Base-by-base conservation (phyloP, 1,284 basidiomycete species). In the Cutaneotrichosporon cavernicola region DNA sequence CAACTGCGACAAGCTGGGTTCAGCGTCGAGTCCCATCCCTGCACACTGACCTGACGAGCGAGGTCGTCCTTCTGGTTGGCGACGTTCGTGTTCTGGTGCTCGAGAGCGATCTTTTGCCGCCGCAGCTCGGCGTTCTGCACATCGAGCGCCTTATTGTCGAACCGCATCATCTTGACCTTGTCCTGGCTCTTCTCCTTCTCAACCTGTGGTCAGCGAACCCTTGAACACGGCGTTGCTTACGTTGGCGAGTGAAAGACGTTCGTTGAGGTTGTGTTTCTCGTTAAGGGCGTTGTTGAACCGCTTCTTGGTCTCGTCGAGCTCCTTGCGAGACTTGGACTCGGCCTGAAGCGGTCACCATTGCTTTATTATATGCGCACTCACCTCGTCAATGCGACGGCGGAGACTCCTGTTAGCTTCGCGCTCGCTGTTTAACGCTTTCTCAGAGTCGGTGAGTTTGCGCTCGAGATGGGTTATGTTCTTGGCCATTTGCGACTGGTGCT, bases 391-490 rank as follows among this genome's bases (percentile, higher is more conserved):
- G 5, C 34, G 47, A 6, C 31, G 53, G 16, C 49, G 22, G 6
- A 59, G 31, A 18, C 36, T 26, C 16, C 11, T 31, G 21, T 5
- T 50, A 13, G 47, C 47, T 21, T 49, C 32, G 14, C 31, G 52
- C 31, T 31, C 52, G 5, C 21, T 9, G 16, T 8, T 11, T 16
- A 36, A n/a, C 16, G 7, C 18, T 7, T 32, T 34, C 13, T 32
- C 31, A 1, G 69, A 22, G 1, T 38, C 46, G 18, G 34, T 51
- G 0, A 68, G 30, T 50, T 61, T 60, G 16, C 31, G 21, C 10
- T 68, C 66, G 13, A 60, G 18, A 2, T 61, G 65, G n/a, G 69
- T 38, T 31, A 64, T 62, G 46, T 65, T 60, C 56, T 63, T 72
- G 0, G 65, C 66, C 31, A 65, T 22, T 1, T 40, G 11, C n/a